Conservation (phyloP, 768 basidiomycete species). For the Mycena albidolilacea region DNA sequence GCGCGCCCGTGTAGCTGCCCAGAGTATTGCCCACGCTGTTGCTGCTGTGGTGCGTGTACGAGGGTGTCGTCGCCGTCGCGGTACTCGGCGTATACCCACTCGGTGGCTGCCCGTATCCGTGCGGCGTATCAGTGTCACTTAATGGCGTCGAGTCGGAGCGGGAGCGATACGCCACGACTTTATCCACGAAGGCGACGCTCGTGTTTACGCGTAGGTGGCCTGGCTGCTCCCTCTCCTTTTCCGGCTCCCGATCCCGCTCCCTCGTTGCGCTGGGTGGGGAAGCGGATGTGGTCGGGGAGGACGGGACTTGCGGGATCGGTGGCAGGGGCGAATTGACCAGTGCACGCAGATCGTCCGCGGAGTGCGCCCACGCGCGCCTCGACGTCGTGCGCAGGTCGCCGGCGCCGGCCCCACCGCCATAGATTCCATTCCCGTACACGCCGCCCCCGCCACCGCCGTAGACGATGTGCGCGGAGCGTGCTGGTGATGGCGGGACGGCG, state of each 20-base stretch:
- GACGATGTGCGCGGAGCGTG: background rate
- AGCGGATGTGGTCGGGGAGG: background rate
- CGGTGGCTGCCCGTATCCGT: slow-evolving; percentile 13
- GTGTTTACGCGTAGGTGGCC: slow-evolving; percentile 46
- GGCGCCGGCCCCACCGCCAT: slow-evolving; percentile 5
- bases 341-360: slow-evolving; percentile 83
- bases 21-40: background rate
- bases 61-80: background rate
- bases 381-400: slow-evolving; percentile 77
- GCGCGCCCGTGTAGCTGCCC: slow-evolving; percentile 17
- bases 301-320: background rate
- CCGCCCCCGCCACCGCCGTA: slow-evolving; percentile 58
- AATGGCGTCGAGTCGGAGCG: slow-evolving; percentile 47
- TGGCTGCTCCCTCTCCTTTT: no score
- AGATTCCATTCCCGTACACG: slow-evolving; percentile 4
- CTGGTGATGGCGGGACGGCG: slow-evolving; percentile 13
- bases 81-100: background rate
- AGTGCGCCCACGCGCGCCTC: slow-evolving; percentile 83
- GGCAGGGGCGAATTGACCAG: slow-evolving; percentile 45
- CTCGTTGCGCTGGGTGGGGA: background rate
- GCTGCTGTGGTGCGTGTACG: background rate
- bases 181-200: slow-evolving; percentile 72
- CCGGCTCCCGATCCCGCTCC: slow-evolving; percentile 36
- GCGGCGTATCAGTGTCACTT: slow-evolving; percentile 37
- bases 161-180: slow-evolving; percentile 74